Conservation (phyloP, 345 rosid species). For the Clausena lansium region DNA sequence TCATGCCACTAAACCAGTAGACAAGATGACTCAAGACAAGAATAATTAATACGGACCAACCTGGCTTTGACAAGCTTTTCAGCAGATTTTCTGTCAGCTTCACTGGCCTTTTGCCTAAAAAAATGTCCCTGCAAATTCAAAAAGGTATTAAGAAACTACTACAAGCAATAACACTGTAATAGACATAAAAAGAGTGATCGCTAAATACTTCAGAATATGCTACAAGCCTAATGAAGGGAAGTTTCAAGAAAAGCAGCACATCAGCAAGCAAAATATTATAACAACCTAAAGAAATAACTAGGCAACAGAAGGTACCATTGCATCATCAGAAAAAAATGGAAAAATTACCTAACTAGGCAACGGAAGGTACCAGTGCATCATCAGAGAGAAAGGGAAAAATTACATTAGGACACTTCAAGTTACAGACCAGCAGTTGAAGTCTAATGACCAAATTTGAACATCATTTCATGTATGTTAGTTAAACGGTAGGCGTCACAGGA, state of each 20-base stretch:
- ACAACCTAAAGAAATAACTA: not conserved
- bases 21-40: conserved; percentile 1
- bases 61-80: conserved; percentile 48
- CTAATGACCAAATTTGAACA: not conserved
- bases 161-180: not conserved
- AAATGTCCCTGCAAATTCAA: conserved; percentile 50
- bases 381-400: not conserved
- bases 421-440: not conserved
- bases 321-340: not conserved
- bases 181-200: not conserved
- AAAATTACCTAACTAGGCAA: not conserved
- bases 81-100: conserved; percentile 55
- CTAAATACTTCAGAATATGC: not conserved
- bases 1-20: conserved; percentile 23
- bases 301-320: not conserved
- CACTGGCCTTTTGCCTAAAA: conserved; percentile 49
- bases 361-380: not conserved
- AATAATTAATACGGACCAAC: conserved; percentile 31
- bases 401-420: not conserved
- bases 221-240: not conserved
- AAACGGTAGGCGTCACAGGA: not conserved
- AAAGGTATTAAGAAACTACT: conserved; percentile 16
- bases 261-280: not conserved
- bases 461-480: not conserved
- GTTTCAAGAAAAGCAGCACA: not conserved